phyloP scores from a whole-genome alignment of 805 yeast genomes.

The Yarrowia hollandica region DNA sequence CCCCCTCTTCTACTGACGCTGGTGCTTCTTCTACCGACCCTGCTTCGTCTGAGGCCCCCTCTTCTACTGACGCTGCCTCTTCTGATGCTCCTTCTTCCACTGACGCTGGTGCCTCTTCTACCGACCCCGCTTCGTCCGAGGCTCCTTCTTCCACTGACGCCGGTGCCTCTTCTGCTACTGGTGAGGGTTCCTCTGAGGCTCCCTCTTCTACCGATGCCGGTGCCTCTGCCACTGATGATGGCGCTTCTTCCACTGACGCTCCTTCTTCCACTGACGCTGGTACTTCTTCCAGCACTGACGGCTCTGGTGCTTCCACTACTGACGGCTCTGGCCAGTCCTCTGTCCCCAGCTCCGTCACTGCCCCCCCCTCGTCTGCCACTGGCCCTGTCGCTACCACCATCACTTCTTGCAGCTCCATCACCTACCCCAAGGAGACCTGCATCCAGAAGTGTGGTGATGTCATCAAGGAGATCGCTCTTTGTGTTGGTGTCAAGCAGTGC shows the following conservation, averaged over 20 bases:
- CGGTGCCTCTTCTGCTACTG: too few relatives aligned
- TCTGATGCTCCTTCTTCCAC: too few relatives aligned
- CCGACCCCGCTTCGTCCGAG: too few relatives aligned
- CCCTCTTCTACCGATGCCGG: background rate
- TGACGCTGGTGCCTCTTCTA: too few relatives aligned
- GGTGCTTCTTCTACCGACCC: background rate
- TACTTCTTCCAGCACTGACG: background rate
- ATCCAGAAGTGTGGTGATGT: background rate
- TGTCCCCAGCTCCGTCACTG: slow-evolving; percentile 1
- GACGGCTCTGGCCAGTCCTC: background rate
- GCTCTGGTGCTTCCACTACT: background rate
- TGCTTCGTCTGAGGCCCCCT: too few relatives aligned
- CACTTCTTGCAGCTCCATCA: slow-evolving; percentile 5
- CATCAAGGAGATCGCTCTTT: background rate
- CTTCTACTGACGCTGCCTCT: too few relatives aligned
- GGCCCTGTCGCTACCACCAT: background rate
- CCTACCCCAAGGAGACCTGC: background rate
- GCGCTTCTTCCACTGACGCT: background rate
- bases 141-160: too few relatives aligned
- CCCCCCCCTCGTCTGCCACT: background rate
- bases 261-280: background rate
- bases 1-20: background rate
- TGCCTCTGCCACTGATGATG: background rate
- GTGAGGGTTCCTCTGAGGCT: background rate
- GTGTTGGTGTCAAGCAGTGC: slow-evolving; percentile 6